These are phyloP conservation scores for Botryosphaeria dothidea DNA, from an alignment of 2,329 filamentous ascomycete genomes.

Conservation along the genomic window DNA sequence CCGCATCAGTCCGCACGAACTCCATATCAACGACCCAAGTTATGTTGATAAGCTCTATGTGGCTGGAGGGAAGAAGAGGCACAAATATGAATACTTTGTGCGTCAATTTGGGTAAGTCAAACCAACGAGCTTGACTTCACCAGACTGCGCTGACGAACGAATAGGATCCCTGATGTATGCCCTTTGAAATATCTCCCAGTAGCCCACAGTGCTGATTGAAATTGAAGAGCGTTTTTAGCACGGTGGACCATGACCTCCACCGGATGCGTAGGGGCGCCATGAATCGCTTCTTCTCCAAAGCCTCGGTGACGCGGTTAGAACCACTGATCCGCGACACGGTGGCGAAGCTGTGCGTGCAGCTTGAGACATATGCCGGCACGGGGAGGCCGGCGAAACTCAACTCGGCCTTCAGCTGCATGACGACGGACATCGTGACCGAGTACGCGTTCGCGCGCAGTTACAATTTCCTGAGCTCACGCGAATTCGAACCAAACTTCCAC, in stretches of 20 bases:
- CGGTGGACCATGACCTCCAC: conserved; percentile 18
- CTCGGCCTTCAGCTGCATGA: neutral
- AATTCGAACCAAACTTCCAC: conserved; percentile 29
- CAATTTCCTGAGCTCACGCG: conserved; percentile 32
- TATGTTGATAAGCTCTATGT: conserved; percentile 25
- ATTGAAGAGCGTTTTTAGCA: neutral
- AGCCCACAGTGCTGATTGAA: no score
- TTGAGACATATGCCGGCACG: conserved; percentile 8
- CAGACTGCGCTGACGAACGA: neutral
- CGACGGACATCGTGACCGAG: conserved; percentile 40
- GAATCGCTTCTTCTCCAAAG: conserved; percentile 17
- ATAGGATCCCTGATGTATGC: neutral
- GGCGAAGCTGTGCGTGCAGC: neutral
- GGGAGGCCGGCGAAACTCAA: neutral
- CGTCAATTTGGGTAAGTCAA: neutral
- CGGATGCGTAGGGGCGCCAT: conserved; percentile 6
- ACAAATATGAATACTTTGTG: conserved; percentile 22
- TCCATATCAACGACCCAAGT: conserved; percentile 24
- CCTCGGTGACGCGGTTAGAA: conserved; percentile 6
- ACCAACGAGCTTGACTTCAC: neutral
- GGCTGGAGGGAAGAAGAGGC: conserved; percentile 18
- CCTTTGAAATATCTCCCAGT: neutral
- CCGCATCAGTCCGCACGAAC: conserved; percentile 21
- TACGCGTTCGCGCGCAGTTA: conserved; percentile 40
- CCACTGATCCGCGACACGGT: conserved; percentile 19